Base-by-base conservation (phyloP, 192 early-diverging fungal species). In the Entrophospora sp. region DNA sequence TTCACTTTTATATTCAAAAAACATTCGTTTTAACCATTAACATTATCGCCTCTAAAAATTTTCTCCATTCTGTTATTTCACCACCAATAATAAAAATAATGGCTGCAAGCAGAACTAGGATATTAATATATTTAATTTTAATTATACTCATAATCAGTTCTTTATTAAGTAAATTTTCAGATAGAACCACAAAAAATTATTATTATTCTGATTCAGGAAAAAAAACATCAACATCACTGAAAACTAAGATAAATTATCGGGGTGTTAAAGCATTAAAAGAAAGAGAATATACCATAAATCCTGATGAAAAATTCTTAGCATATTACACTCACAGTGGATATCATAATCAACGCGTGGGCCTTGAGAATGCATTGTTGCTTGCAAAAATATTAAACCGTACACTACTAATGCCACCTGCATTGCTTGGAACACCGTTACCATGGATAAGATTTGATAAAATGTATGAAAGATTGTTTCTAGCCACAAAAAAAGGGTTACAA, bases 281-380 rank as follows among this genome's bases (percentile, higher is more conserved):
- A 28, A 61, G 1, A 45, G 14, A 30, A 12, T 30, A 27, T 31
- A 13, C 7, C n/a, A 31, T 61, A 12, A 38, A 67, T 9, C 61
- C 67, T 28, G 72, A 62, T 9, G 79, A 83, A 65, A 69, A 69
- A n/a, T 83, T 75, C 56, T 68, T 83, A 14, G 74, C 82, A 14
- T 83, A 83, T 58, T 57, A 77, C 10, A 74, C 82, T 8, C 82
- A 83, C 52, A 75, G 72, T 36, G 82, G 82, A 18, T 73, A 82
- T 51, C 78, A 77, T 31, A 84, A 84, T 46, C 82, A 84, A 51
- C 76, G 80, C 1, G 81, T 75, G 24, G 77, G 72, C 25, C 73
- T 84, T 40, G 82, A 75, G 14, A 84, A 84, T 58, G 81, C 79
- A 0, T 69, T 84, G 16, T 63, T 84, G 7, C 64, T 84, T 7